These are phyloP conservation scores for Cryphonectria carpinicola DNA, from an alignment of 2,329 filamentous ascomycete genomes.

Conservation along the genomic window DNA sequence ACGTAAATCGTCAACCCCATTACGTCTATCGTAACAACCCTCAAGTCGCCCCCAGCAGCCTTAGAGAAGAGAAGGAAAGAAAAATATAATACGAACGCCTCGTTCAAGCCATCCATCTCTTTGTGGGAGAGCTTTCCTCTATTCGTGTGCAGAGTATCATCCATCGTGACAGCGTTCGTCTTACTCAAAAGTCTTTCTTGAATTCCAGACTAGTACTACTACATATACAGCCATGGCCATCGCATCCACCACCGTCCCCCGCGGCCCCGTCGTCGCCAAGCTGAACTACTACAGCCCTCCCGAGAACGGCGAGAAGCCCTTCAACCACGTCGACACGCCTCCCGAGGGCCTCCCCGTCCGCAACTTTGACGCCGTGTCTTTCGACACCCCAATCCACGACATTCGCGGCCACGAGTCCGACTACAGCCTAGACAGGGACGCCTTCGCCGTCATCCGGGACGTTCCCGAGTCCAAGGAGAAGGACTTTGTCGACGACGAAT, in stretches of 20 bases:
- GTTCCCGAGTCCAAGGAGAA: constrained; percentile 60
- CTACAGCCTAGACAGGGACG: constrained; percentile 48
- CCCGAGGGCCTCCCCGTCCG: constrained; percentile 63
- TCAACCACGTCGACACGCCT: constrained; percentile 68
- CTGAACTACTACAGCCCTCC: constrained; percentile 70
- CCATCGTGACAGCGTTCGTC: background rate
- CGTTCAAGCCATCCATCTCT: no score
- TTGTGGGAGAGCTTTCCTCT: background rate
- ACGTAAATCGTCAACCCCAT: background rate
- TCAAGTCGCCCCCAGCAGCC: background rate
- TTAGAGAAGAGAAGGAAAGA: background rate
- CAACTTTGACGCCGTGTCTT: constrained; percentile 62
- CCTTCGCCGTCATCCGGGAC: constrained; percentile 68
- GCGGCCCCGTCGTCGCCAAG: constrained; percentile 64
- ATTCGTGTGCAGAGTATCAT: background rate
- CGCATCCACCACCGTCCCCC: constrained; percentile 44
- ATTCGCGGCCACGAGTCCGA: constrained; percentile 29
- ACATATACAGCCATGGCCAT: constrained; percentile 39
- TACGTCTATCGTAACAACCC: background rate
- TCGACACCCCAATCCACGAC: constrained; percentile 58
- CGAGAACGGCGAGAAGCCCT: constrained; percentile 61
- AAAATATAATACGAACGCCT: background rate
- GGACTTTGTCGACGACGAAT: constrained; percentile 70
- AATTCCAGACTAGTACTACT: background rate
- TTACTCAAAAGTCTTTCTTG: background rate